Conservation (phyloP, 257 asterid species). For the Rehmannia glutinosa region DNA sequence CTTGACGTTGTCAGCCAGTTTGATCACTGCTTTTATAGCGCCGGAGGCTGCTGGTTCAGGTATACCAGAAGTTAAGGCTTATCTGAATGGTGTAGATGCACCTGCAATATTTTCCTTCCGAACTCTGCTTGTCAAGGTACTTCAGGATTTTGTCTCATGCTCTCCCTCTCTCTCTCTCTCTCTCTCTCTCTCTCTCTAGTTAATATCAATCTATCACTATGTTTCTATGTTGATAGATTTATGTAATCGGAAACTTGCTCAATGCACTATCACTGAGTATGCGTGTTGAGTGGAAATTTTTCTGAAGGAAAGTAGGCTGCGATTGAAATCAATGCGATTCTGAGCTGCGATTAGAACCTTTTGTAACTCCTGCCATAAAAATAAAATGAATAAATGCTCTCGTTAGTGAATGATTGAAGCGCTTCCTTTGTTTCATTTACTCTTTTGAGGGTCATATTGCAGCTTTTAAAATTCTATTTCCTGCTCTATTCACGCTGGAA, state of each 20-base stretch:
- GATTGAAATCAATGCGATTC: not conserved
- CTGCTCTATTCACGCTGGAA: not conserved
- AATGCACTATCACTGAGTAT: not conserved
- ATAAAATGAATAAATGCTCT: not conserved
- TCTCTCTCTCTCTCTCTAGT: too few species aligned
- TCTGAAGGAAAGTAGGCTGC: not conserved
- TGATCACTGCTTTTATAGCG: constrained; percentile 84
- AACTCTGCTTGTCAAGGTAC: constrained; percentile 88
- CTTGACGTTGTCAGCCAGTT: constrained; percentile 63
- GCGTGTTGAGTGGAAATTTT: not conserved
- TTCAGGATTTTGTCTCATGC: not conserved
- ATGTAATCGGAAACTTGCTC: not conserved
- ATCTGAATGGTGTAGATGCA: constrained; percentile 94
- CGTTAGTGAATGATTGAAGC: not conserved
- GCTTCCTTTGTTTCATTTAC: too few species aligned
- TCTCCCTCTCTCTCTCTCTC: not conserved
- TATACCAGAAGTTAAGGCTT: constrained; percentile 99
- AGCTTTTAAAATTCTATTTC: not conserved
- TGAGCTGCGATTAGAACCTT: not conserved
- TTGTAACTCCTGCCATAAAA: not conserved
- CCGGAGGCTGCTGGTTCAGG: constrained; percentile 99
- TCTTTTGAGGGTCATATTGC: not conserved
- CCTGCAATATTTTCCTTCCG: constrained; percentile 83
- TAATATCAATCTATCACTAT: not conserved
- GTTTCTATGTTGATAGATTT: not conserved